Evolutionary conservation across 768 basidiomycete species (phyloP).

Genomic region (Leucocoprinus leucothites): DNA sequence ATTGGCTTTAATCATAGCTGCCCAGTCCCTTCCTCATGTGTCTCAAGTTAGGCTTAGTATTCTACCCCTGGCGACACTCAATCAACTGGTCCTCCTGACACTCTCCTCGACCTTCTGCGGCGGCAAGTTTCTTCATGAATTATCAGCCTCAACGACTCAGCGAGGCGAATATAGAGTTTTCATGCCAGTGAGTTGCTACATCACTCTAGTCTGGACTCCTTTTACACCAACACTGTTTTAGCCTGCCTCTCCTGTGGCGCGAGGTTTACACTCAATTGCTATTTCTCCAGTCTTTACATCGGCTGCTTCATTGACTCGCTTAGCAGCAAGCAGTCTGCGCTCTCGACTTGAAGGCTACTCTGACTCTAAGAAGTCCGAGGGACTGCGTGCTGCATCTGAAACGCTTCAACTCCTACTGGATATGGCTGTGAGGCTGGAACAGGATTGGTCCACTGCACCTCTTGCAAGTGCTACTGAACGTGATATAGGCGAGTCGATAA

Average conservation of each 20-base stretch:
- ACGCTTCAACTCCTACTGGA: constrained; percentile 28
- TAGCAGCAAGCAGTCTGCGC: constrained; percentile 29
- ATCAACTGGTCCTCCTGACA: constrained; percentile 35
- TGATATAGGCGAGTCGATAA: constrained; percentile 26
- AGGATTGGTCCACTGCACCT: constrained; percentile 43
- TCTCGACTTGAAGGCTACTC: constrained; percentile 33
- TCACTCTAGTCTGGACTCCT: background rate
- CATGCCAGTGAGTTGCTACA: constrained; percentile 24
- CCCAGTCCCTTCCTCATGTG: constrained; percentile 58
- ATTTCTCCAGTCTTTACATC: constrained; percentile 32
- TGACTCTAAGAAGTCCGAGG: constrained; percentile 24
- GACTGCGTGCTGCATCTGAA: constrained; percentile 26
- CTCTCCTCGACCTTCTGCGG: constrained; percentile 53
- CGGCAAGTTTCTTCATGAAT: constrained; percentile 50
- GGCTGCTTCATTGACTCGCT: constrained; percentile 31
- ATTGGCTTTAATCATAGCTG: constrained; percentile 51
- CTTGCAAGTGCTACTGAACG: constrained; percentile 31
- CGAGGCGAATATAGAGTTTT: constrained; percentile 24
- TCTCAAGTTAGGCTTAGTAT: constrained; percentile 53
- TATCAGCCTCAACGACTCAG: constrained; percentile 29
- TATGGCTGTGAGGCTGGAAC: constrained; percentile 42
- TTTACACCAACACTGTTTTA: background rate
- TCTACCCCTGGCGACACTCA: constrained; percentile 50
- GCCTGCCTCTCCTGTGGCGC: constrained; percentile 30
- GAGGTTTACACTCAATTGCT: constrained; percentile 33